A percentile compares a stretch with the other conserved stretches of the same genome.
Evolutionary conservation across 352 stramenopile genomes (phyloP).

Genomic region (Globisporangium okanoganense): DNA sequence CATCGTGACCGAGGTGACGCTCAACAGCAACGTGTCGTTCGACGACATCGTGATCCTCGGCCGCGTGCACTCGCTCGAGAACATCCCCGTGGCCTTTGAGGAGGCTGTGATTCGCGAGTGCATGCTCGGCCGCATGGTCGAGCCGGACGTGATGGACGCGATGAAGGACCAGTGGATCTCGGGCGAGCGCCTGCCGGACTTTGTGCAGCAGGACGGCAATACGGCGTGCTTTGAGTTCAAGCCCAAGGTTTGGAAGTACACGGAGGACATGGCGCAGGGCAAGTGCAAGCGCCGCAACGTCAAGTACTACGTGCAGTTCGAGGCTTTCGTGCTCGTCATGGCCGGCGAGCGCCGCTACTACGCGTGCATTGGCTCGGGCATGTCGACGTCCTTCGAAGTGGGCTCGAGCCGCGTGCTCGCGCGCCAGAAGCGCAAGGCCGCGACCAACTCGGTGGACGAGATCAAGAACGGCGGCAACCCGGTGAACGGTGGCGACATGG

Average conservation of each 20-base stretch:
- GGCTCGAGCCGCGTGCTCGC: slow-evolving; percentile 79
- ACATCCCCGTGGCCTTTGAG: slow-evolving; percentile 80
- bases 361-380: slow-evolving; percentile 81
- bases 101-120: slow-evolving; percentile 81
- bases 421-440: slow-evolving; percentile 81
- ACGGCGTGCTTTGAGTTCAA: slow-evolving; percentile 85
- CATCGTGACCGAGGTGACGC: slow-evolving; percentile 76
- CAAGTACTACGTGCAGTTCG: slow-evolving; percentile 88
- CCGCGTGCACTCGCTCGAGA: slow-evolving; percentile 82
- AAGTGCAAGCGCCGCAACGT: slow-evolving; percentile 88
- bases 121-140: slow-evolving; percentile 76
- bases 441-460: slow-evolving; percentile 33
- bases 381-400: slow-evolving; percentile 85
- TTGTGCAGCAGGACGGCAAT: slow-evolving; percentile 72
- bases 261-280: slow-evolving; percentile 83
- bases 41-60: slow-evolving; percentile 78
- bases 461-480: slow-evolving; percentile 18
- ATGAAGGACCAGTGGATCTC: slow-evolving; percentile 89
- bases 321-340: slow-evolving; percentile 78
- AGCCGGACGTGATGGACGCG: slow-evolving; percentile 69
- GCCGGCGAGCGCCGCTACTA: slow-evolving; percentile 75
- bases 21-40: slow-evolving; percentile 80
- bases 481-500: slow-evolving; percentile 1
- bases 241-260: slow-evolving; percentile 89
- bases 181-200: slow-evolving; percentile 76